These are phyloP conservation scores for Rhinocladiella similis DNA, from an alignment of 2,329 filamentous ascomycete genomes.

Conservation along the genomic window DNA sequence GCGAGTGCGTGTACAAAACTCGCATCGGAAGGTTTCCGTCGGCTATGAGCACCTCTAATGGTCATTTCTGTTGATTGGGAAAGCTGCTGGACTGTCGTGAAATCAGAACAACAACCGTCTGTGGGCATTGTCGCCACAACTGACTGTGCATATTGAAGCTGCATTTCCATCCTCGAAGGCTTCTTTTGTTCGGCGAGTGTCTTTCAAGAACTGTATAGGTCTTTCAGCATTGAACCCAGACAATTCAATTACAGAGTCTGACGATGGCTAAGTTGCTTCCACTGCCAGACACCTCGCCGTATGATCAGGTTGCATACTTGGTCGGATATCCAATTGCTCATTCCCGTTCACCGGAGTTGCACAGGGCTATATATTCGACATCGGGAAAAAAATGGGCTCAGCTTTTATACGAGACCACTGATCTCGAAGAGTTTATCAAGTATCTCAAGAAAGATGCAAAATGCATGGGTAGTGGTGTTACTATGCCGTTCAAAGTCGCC, in stretches of 20 bases:
- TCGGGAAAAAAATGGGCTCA: constrained; percentile 55
- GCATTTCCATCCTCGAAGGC: too few relatives aligned
- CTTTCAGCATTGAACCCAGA: not conserved
- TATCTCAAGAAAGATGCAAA: constrained; percentile 39
- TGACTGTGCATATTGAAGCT: too few relatives aligned
- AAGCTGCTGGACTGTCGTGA: too few relatives aligned
- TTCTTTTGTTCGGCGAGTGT: not conserved
- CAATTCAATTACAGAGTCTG: not conserved
- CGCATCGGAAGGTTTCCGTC: too few relatives aligned
- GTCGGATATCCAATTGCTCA: constrained; percentile 60
- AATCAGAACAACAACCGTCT: too few relatives aligned
- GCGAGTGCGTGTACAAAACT: too few relatives aligned
- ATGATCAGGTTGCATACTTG: constrained; percentile 55
- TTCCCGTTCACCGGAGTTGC: constrained; percentile 56
- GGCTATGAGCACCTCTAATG: too few relatives aligned
- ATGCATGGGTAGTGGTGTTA: constrained; percentile 66
- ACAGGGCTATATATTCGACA: constrained; percentile 55
- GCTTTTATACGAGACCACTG: constrained; percentile 33
- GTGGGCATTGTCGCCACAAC: too few relatives aligned
- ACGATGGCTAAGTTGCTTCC: constrained; percentile 9
- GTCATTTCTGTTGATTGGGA: too few relatives aligned
- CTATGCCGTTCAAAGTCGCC: constrained; percentile 78
- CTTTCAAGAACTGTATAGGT: too few relatives aligned
- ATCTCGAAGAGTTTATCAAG: constrained; percentile 36
- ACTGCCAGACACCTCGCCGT: constrained; percentile 31